Conservation (phyloP, 768 basidiomycete species). For the Terana coerulea region DNA sequence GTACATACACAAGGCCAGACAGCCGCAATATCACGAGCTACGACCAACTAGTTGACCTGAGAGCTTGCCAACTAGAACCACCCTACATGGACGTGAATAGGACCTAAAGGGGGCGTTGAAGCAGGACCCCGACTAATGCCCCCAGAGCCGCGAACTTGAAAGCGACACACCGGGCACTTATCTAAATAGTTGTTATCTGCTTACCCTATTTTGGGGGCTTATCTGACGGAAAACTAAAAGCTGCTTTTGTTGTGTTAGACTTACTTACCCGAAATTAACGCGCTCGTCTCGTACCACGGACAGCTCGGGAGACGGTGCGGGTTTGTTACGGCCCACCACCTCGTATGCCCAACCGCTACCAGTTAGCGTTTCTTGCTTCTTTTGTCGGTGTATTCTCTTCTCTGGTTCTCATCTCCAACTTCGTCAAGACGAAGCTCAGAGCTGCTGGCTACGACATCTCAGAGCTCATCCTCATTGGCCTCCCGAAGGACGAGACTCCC, state of each 20-base stretch:
- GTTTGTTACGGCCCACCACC: neutral
- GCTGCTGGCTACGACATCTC: slow-evolving; percentile 56
- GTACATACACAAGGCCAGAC: no score
- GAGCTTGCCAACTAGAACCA: no score
- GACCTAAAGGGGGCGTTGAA: no score
- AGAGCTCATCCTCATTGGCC: slow-evolving; percentile 60
- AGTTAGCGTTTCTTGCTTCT: slow-evolving; percentile 52
- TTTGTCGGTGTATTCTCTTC: slow-evolving; percentile 43
- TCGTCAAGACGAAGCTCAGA: slow-evolving; percentile 40
- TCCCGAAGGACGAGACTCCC: slow-evolving; percentile 31
- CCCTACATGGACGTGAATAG: no score
- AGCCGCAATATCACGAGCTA: no score
- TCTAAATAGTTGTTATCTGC: neutral
- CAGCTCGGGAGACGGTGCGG: neutral
- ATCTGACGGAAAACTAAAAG: neutral
- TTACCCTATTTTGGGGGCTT: neutral
- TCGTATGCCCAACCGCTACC: slow-evolving; percentile 53
- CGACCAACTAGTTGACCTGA: no score
- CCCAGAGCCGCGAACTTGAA: neutral
- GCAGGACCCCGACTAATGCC: no score
- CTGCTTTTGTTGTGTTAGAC: neutral
- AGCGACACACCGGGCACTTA: neutral
- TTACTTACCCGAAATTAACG: neutral
- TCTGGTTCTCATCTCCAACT: slow-evolving; percentile 44
- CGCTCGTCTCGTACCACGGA: neutral